Evolutionary conservation across 768 basidiomycete species (phyloP).

Genomic region (Mycena rosella): DNA sequence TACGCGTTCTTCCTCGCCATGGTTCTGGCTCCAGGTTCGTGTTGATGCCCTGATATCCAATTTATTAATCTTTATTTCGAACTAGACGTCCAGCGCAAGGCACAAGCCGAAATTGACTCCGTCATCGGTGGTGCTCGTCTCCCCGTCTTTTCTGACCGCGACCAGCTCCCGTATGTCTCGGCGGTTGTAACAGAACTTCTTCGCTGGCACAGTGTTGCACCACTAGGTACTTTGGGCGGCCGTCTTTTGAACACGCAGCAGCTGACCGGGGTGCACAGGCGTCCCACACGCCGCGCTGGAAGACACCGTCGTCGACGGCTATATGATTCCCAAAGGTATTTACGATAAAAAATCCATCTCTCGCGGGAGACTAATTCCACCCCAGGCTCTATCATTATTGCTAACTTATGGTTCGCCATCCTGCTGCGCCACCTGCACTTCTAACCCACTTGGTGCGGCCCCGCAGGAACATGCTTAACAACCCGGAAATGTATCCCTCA

Average conservation of each 20-base stretch:
- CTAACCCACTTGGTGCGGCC: conserved; percentile 54
- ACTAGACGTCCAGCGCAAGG: conserved; percentile 62
- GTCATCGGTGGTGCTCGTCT: conserved; percentile 54
- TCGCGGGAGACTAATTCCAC: conserved; percentile 61
- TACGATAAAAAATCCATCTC: conserved; percentile 55
- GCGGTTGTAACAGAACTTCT: conserved; percentile 61
- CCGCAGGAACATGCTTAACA: conserved; percentile 68
- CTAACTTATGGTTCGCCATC: conserved; percentile 64
- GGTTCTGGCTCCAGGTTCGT: conserved; percentile 53
- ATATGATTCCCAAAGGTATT: conserved; percentile 59
- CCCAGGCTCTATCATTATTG: conserved; percentile 55
- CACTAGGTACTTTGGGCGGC: conserved; percentile 48
- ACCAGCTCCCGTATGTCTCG: conserved; percentile 62
- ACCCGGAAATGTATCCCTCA: conserved; percentile 62
- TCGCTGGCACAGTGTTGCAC: conserved; percentile 63
- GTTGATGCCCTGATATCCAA: not conserved
- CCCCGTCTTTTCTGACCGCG: conserved; percentile 55
- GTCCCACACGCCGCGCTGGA: conserved; percentile 61
- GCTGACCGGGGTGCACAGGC: conserved; percentile 40
- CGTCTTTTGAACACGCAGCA: not conserved
- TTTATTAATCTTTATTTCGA: conserved; percentile 3
- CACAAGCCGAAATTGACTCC: conserved; percentile 65
- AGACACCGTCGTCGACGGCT: conserved; percentile 58
- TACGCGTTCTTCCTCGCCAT: conserved; percentile 65
- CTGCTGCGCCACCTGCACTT: not conserved